Evolutionary conservation across 495 filamentous ascomycete genomes (phyloP), one percentile per base, ranked within the genome.

Genomic region (Lophiotrema nucula): DNA sequence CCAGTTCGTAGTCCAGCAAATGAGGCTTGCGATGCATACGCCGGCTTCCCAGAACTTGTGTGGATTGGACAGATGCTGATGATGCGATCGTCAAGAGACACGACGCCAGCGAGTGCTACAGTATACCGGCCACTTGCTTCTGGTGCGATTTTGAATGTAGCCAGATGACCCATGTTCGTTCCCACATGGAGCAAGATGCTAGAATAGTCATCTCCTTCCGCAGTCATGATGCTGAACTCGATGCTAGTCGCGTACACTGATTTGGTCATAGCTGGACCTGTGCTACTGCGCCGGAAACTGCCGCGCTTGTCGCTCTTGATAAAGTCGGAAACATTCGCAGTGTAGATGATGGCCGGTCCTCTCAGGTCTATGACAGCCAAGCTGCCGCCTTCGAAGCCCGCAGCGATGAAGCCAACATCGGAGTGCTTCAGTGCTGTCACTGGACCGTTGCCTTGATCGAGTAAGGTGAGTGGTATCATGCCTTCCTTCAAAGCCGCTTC

Each of bases 131-230:
- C 84, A 62, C 79, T 77, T 1, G 77, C 71, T 6, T 83, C 76
- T 2, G 93, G 93, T 6, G 97, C 74, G 16, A 98, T 76, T 73
- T 93, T 96, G 74, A 97, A 92, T 0, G 93, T 97, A 18, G 83
- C 83, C 25, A 97, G 73, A 54, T 86, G 86, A 19, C 93, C 93
- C 31, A 83, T 65, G 64, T 86, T 91, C 0, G 92, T 97, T 10
- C 95, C 93, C 3, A 93, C 87, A 65, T 97, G 96, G 62, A 92
- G 87, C 43, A 86, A 83, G 51, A 98, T 95, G 62, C 89, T 95
- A 5, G 92, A 96, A 66, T 95, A 98, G 58, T 88, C 81, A 72
- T 97, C 92, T 0, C 87, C 89, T 41, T 97, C 93, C 18, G 96
- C 75, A 12, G 87, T 93, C 83, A 98, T 86, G 25, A 97, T 89